Evolutionary conservation across 139 green algal genomes (phyloP).

Genomic region (Eudorina sp.): DNA sequence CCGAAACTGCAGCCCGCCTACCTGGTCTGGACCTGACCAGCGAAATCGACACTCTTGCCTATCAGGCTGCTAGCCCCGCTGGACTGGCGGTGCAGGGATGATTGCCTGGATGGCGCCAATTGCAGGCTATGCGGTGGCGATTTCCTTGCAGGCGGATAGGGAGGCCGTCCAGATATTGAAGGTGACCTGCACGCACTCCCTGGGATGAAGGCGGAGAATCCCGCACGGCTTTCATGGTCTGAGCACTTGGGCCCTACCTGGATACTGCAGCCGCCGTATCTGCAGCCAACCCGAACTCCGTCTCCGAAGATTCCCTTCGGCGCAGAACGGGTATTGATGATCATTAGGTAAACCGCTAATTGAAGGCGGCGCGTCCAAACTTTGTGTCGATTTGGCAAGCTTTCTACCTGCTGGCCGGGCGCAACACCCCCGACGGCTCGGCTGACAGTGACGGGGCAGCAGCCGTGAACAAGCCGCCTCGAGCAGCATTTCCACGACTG

Average conservation of each 20-base stretch:
- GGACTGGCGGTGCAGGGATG: background rate
- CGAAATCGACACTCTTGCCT: background rate
- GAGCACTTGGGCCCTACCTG: background rate
- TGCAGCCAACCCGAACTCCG: background rate
- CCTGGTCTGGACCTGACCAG: background rate
- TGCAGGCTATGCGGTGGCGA: background rate
- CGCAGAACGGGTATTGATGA: too few species aligned
- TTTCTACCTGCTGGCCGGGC: background rate
- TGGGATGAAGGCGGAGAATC: too few species aligned
- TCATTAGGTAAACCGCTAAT: too few species aligned
- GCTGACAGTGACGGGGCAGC: too few species aligned
- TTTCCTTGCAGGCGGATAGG: background rate
- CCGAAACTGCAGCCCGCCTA: background rate
- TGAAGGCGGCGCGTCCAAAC: too few species aligned
- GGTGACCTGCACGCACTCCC: constrained; percentile 1
- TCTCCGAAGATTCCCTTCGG: background rate
- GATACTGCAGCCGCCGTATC: background rate
- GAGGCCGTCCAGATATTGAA: background rate
- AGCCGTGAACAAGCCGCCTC: too few species aligned
- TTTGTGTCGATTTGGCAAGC: background rate
- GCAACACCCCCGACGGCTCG: constrained; percentile 17
- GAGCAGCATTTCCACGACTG: too few species aligned
- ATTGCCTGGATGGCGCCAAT: background rate
- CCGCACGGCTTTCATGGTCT: too few species aligned
- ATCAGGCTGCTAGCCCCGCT: background rate